A percentile compares a stretch with the other conserved stretches of the same genome.
These are phyloP conservation scores for Amphirosellinia nigrospora DNA, from an alignment of 495 filamentous ascomycete genomes.

Conservation along the genomic window DNA sequence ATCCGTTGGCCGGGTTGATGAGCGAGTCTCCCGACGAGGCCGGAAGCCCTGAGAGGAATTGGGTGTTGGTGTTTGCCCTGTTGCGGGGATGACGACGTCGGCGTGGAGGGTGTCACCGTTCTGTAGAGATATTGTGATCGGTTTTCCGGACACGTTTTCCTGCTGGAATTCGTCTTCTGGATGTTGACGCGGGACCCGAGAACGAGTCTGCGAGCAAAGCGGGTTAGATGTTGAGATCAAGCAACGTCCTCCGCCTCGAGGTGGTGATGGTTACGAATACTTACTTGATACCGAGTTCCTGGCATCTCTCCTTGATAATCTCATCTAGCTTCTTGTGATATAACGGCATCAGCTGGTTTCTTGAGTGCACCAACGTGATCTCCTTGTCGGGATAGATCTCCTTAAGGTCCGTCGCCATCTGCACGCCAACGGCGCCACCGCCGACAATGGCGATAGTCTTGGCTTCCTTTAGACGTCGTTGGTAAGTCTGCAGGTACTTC, in stretches of 20 bases:
- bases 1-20: constrained; percentile 50
- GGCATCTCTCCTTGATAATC: constrained; percentile 46
- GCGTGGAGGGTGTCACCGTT: constrained; percentile 22
- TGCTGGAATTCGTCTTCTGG: constrained; percentile 36
- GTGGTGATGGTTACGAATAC: constrained; percentile 34
- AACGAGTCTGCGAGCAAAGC: constrained; percentile 8
- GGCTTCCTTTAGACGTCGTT: constrained; percentile 40
- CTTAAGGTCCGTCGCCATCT: constrained; percentile 66
- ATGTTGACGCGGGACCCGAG: constrained; percentile 31
- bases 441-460: constrained; percentile 60
- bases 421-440: constrained; percentile 65
- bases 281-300: constrained; percentile 48
- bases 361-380: constrained; percentile 63
- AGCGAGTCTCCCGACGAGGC: constrained; percentile 44
- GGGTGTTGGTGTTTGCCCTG: constrained; percentile 55
- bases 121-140: constrained; percentile 25
- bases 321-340: constrained; percentile 59
- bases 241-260: neutral
- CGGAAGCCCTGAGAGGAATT: constrained; percentile 51
- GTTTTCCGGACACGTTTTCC: constrained; percentile 6
- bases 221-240: neutral
- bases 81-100: constrained; percentile 39
- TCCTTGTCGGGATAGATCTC: constrained; percentile 60
- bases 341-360: constrained; percentile 55
- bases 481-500: constrained; percentile 49